These are phyloP conservation scores for Adiantum capillusveneris DNA, from an alignment of 75 land plant genomes.

Conservation along the genomic window DNA sequence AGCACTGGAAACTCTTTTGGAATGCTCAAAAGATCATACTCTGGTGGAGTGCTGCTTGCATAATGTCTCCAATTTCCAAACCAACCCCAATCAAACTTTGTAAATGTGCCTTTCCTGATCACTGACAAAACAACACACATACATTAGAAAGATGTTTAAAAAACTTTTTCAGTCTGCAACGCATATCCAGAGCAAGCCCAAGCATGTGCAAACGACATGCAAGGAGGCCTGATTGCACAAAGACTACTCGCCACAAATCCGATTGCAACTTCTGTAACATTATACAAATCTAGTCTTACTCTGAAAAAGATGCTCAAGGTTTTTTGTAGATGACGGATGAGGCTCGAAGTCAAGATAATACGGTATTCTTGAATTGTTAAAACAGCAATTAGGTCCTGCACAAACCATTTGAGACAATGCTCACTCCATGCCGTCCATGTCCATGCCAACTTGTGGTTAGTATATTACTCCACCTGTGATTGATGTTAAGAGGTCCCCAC, in stretches of 20 bases:
- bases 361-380: conserved; percentile 63
- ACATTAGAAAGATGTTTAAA: too few species aligned
- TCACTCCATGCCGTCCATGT: too few species aligned
- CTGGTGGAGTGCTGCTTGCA: conserved; percentile 42
- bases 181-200: too few species aligned
- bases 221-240: too few species aligned
- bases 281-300: conserved; percentile 31
- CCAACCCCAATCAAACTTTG: conserved; percentile 76
- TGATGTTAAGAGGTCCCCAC: conserved; percentile 51
- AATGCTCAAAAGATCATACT: conserved; percentile 53
- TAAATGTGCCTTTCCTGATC: conserved; percentile 86
- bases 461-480: conserved; percentile 56
- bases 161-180: too few species aligned
- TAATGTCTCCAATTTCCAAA: conserved; percentile 57
- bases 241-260: too few species aligned
- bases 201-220: too few species aligned
- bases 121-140: conserved; percentile 30
- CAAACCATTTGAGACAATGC: too few species aligned
- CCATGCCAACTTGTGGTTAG: too few species aligned
- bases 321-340: conserved; percentile 86
- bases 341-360: conserved; percentile 76
- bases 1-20: conserved; percentile 75
- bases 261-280: too few species aligned
- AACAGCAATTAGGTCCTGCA: conserved; percentile 88
- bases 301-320: conserved; percentile 84